Conservation (phyloP, 1,284 basidiomycete species). For the Trametes hirsuta region DNA sequence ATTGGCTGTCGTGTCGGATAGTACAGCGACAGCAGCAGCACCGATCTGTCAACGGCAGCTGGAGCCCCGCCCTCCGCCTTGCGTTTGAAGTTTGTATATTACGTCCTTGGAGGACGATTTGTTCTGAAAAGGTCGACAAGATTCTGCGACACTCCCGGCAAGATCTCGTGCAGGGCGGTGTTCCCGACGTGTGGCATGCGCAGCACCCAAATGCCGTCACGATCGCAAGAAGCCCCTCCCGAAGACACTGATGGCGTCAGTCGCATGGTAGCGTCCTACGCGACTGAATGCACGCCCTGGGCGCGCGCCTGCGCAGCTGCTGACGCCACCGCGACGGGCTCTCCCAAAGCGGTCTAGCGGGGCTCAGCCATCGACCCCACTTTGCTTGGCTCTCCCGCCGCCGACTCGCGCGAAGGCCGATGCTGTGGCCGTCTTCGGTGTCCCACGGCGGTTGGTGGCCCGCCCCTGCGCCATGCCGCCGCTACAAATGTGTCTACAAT, state of each 20-base stretch:
- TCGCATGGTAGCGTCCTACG: slow-evolving; percentile 7
- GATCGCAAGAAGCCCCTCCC: neutral
- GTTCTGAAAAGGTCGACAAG: neutral
- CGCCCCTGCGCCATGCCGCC: neutral
- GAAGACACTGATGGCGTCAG: slow-evolving; percentile 7
- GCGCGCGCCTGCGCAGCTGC: slow-evolving; percentile 1
- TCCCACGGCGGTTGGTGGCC: slow-evolving; percentile 6
- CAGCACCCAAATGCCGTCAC: neutral
- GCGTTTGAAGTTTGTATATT: neutral
- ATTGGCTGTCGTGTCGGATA: no score
- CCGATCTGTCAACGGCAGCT: neutral
- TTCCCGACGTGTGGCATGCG: neutral
- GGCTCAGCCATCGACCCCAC: neutral
- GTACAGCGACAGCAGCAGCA: neutral
- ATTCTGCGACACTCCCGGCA: no score
- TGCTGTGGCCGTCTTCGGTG: neutral
- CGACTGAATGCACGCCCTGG: slow-evolving; percentile 10
- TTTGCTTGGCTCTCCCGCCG: slow-evolving; percentile 9
- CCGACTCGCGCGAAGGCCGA: slow-evolving; percentile 5
- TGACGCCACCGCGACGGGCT: slow-evolving; percentile 2
- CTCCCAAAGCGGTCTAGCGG: slow-evolving; percentile 8
- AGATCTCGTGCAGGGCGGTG: no score
- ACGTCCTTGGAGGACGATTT: neutral
- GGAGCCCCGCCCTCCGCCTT: neutral
- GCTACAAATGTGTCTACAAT: slow-evolving; percentile 1